Evolutionary conservation across 106 monocot genomes (phyloP), one percentile per base, ranked within the genome.

Genomic region (Agapanthus africanus): DNA sequence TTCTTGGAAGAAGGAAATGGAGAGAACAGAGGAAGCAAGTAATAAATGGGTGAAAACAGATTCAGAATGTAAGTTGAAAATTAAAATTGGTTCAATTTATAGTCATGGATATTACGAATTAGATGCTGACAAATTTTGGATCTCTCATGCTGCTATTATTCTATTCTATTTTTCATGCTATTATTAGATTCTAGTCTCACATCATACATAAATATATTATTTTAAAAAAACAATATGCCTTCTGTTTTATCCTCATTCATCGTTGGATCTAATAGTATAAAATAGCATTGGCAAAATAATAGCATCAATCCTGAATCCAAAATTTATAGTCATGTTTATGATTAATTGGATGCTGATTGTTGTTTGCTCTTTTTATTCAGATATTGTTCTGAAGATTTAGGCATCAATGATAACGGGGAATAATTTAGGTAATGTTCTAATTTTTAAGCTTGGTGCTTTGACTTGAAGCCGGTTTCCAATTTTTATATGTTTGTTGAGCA

Each of bases 1-100:
- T n/a, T n/a, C n/a, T n/a, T n/a, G n/a, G n/a, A n/a, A n/a, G n/a
- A n/a, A n/a, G n/a, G n/a, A n/a, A n/a, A n/a, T n/a, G 47, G 70
- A 72, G 46, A 77, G 63, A 60, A 65, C 35, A 33, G 74, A 78
- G 22, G 77, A 85, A 22, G 32, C 74, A 23, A 65, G n/a, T n/a
- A n/a, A 77, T 40, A 84, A 78, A 82, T 91, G 91, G 91, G 82
- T 87, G 18, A 87, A 78, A 22, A 91, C 91, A 16, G 91, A 91
- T 82, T 91, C 91, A 21, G 91, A 91, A 36, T 91, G 91, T 91
- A 74, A 87, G 91, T 76, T 1, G 40, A 36, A 8, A 36, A 65
- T 39, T 1, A 40, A 65, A 2, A 18, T n/a, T n/a, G n/a, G n/a
- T n/a, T n/a, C n/a, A n/a, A n/a, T n/a, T n/a, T n/a, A n/a, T n/a